These are phyloP conservation scores for Starmerella khaoyaiensis DNA, from an alignment of 805 yeast species.

Conservation along the genomic window DNA sequence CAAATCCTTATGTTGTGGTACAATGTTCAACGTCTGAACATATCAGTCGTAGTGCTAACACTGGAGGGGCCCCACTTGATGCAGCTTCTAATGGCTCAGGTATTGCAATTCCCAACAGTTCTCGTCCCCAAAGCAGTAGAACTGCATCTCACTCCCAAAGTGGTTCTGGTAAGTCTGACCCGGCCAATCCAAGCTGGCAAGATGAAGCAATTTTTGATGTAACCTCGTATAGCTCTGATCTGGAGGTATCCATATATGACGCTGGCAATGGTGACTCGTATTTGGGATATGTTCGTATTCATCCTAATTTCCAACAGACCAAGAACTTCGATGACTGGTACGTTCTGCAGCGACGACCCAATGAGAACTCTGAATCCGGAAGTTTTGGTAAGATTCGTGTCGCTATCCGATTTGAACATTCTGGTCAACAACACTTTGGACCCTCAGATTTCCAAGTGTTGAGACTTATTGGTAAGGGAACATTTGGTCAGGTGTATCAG, in stretches of 20 bases:
- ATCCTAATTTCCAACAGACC: slow-evolving; percentile 17
- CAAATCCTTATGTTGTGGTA: slow-evolving; percentile 56
- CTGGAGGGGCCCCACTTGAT: not conserved
- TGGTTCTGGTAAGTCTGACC: slow-evolving; percentile 4
- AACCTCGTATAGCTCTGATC: slow-evolving; percentile 60
- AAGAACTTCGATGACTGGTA: slow-evolving; percentile 53
- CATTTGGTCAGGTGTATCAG: slow-evolving; percentile 96
- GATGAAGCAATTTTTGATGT: slow-evolving; percentile 91
- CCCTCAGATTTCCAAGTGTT: slow-evolving; percentile 92
- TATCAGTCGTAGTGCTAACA: slow-evolving; percentile 40
- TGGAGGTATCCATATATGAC: slow-evolving; percentile 87
- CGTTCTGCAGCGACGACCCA: slow-evolving; percentile 54
- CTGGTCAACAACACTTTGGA: slow-evolving; percentile 58
- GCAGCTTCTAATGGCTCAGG: slow-evolving; percentile 18
- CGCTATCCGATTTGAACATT: slow-evolving; percentile 55
- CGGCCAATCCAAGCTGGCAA: slow-evolving; percentile 70
- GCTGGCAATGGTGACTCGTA: slow-evolving; percentile 69
- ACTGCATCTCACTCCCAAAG: slow-evolving; percentile 11
- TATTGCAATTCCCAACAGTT: slow-evolving; percentile 29
- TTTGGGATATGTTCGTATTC: slow-evolving; percentile 60
- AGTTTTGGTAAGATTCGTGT: slow-evolving; percentile 65
- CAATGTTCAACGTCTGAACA: slow-evolving; percentile 85
- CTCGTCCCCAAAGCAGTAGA: slow-evolving; percentile 9
- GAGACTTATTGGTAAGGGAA: slow-evolving; percentile 85
- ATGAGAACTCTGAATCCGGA: slow-evolving; percentile 49